phyloP scores from a whole-genome alignment of 2,329 filamentous ascomycete genomes.

The Macrophomina tecta region DNA sequence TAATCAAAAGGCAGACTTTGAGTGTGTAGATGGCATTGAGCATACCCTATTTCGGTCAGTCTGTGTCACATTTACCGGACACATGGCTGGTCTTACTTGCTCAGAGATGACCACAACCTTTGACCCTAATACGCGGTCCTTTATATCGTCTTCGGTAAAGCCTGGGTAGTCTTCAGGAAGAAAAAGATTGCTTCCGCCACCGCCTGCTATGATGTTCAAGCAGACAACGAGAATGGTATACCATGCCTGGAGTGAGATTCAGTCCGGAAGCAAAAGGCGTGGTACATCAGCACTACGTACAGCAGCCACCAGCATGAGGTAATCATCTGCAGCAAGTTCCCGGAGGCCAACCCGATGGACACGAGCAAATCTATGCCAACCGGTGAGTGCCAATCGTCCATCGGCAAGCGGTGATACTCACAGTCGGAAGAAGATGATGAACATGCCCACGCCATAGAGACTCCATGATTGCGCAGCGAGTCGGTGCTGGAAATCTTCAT shows the following conservation, averaged over 20 bases:
- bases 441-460: conserved; percentile 39
- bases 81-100: conserved; percentile 39
- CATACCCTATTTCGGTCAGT: conserved; percentile 58
- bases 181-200: conserved; percentile 53
- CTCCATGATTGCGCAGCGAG: conserved; percentile 37
- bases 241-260: neutral
- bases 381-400: neutral
- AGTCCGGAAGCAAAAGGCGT: neutral
- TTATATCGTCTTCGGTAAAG: conserved; percentile 47
- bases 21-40: conserved; percentile 60
- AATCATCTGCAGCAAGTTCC: conserved; percentile 34
- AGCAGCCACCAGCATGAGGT: conserved; percentile 37
- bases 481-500: conserved; percentile 2
- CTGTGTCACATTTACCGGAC: neutral
- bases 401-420: conserved; percentile 13
- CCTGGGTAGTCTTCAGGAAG: conserved; percentile 42
- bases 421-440: conserved; percentile 38
- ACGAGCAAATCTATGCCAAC: conserved; percentile 31
- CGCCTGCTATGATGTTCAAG: conserved; percentile 49
- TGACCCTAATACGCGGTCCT: conserved; percentile 51
- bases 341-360: conserved; percentile 36
- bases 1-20: conserved; percentile 63
- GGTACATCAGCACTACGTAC: neutral
- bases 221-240: conserved; percentile 52
- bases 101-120: conserved; percentile 54